A percentile compares a stretch with the other conserved stretches of the same genome.
Evolutionary conservation across 306 rosid species (phyloP).

Genomic region (Prunus mongolica): DNA sequence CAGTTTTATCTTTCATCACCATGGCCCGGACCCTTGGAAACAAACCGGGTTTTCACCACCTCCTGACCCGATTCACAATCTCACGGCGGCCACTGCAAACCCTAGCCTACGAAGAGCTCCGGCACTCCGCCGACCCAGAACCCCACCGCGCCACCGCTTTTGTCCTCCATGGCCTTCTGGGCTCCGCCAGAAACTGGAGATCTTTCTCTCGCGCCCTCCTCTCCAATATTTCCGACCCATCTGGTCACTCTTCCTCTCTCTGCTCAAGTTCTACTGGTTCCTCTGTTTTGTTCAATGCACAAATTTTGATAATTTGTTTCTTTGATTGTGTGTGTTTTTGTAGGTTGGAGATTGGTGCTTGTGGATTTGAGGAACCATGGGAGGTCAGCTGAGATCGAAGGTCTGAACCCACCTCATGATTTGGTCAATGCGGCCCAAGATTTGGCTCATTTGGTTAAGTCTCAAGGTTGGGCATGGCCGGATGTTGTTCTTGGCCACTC

Average conservation of each 20-base stretch:
- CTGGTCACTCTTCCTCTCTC: slow-evolving; percentile 31
- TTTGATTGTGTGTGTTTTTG: not conserved
- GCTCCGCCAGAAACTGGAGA: slow-evolving; percentile 81
- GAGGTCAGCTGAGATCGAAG: slow-evolving; percentile 52
- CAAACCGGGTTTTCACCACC: slow-evolving; percentile 19
- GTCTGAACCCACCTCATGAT: slow-evolving; percentile 60
- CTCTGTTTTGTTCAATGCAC: too few species aligned
- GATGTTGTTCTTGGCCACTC: slow-evolving; percentile 91
- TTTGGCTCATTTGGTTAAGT: slow-evolving; percentile 63
- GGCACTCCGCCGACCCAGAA: slow-evolving; percentile 22
- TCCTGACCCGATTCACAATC: slow-evolving; percentile 44
- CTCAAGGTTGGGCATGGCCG: slow-evolving; percentile 84
- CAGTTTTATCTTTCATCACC: not conserved
- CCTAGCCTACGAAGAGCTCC: slow-evolving; percentile 77
- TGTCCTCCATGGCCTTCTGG: slow-evolving; percentile 79
- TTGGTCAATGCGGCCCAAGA: slow-evolving; percentile 72
- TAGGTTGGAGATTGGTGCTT: slow-evolving; percentile 73
- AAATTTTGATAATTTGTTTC: not conserved
- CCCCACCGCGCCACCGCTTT: slow-evolving; percentile 72
- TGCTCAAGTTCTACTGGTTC: not conserved
- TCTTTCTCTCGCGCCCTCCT: slow-evolving; percentile 72
- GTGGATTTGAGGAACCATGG: slow-evolving; percentile 94
- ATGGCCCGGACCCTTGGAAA: slow-evolving; percentile 54
- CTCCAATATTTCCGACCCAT: slow-evolving; percentile 50
- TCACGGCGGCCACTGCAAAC: slow-evolving; percentile 46